Percentiles rank a stretch among this genome's conserved stretches.
These are phyloP conservation scores for Comarum palustre DNA, from an alignment of 306 rosid species.

Conservation along the genomic window DNA sequence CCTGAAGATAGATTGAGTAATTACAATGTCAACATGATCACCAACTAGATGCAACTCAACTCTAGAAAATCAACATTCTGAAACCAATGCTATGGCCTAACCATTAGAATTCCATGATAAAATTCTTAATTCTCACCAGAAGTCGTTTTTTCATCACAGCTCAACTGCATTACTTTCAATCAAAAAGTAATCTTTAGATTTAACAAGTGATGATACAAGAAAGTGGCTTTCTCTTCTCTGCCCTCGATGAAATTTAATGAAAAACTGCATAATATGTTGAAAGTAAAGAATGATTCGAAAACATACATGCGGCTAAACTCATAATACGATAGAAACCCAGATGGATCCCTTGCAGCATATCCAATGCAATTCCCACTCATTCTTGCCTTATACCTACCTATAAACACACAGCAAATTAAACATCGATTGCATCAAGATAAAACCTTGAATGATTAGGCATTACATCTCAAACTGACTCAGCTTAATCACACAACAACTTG, in stretches of 20 bases:
- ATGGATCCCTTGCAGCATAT: slow-evolving; percentile 78
- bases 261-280: background rate
- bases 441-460: background rate
- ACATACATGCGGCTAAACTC: slow-evolving; percentile 65
- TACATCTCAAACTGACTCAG: background rate
- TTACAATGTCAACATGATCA: background rate
- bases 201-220: background rate
- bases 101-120: background rate
- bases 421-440: background rate
- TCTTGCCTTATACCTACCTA: background rate
- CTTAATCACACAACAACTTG: background rate
- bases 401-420: background rate
- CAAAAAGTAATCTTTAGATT: background rate
- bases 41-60: background rate
- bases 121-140: background rate
- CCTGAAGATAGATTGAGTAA: slow-evolving; percentile 35
- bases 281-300: slow-evolving; percentile 3
- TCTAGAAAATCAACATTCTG: background rate
- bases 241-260: background rate
- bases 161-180: background rate
- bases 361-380: slow-evolving; percentile 62
- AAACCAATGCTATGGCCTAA: background rate
- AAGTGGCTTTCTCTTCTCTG: background rate
- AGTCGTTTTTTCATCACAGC: background rate
- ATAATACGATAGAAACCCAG: slow-evolving; percentile 67